These are phyloP conservation scores for Pseudogymnoascus destructans DNA, from an alignment of 2,329 filamentous ascomycete species.

Conservation along the genomic window DNA sequence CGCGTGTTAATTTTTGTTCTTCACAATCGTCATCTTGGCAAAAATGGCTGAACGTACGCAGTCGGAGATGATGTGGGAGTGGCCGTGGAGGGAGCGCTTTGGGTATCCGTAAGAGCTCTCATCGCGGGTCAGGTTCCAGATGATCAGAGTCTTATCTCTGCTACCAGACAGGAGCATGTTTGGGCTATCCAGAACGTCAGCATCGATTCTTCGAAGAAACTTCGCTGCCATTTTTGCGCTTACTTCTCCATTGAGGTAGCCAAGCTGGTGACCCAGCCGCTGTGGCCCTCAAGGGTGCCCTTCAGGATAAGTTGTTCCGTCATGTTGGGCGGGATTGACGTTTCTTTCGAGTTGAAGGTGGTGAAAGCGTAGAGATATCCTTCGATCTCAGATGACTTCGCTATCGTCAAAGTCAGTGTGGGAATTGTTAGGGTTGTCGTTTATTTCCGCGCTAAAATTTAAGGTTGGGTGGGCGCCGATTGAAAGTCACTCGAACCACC, in stretches of 20 bases:
- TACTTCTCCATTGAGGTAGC: constrained; percentile 99
- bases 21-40: constrained; percentile 14
- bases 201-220: constrained; percentile 11
- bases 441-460: constrained; percentile 6
- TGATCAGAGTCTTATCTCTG: constrained; percentile 98
- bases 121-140: constrained; percentile 99
- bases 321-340: constrained; percentile 24
- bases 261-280: constrained; percentile 98
- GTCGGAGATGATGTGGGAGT: constrained; percentile 99
- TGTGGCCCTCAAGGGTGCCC: constrained; percentile 97
- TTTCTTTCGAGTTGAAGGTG: constrained; percentile 30
- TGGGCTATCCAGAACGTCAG: constrained; percentile 44
- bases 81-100: constrained; percentile 95
- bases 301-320: constrained; percentile 54
- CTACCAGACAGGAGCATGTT: constrained; percentile 98
- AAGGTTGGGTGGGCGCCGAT: constrained; percentile 2
- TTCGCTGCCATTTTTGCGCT: constrained; percentile 25
- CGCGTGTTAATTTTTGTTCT: constrained; percentile 24
- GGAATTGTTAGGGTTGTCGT: constrained; percentile 5
- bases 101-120: constrained; percentile 97
- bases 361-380: constrained; percentile 5
- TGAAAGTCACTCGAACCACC: constrained; percentile 1
- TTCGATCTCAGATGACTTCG: constrained; percentile 5
- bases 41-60: constrained; percentile 58
- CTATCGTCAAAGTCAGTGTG: constrained; percentile 5